Percentiles rank a stretch among this genome's conserved stretches.
Conservation (phyloP, 2,329 filamentous ascomycete species). For the Polytolypa hystricis region DNA sequence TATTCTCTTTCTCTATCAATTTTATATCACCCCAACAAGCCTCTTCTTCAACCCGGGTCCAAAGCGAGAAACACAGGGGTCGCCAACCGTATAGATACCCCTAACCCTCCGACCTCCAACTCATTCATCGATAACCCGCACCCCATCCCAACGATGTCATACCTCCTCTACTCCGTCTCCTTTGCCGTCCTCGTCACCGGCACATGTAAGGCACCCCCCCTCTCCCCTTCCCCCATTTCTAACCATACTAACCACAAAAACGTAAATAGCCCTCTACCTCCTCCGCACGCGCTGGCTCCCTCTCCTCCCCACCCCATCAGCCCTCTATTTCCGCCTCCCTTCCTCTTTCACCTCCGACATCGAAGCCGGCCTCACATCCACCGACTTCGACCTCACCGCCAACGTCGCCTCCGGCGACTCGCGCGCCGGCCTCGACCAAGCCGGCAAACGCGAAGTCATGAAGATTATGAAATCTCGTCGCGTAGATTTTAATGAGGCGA, state of each 20-base stretch:
- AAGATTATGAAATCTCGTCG: conserved; percentile 80
- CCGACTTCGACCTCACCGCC: conserved; percentile 67
- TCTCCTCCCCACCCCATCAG: conserved; percentile 52
- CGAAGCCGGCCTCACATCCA: conserved; percentile 73
- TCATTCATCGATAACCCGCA: too few species aligned
- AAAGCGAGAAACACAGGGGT: too few species aligned
- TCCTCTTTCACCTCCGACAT: conserved; percentile 71
- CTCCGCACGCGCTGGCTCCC: conserved; percentile 69
- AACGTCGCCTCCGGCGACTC: conserved; percentile 73
- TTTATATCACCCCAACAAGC: too few species aligned
- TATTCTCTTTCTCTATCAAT: not conserved
- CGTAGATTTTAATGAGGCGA: conserved; percentile 82
- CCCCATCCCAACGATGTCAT: conserved; percentile 47
- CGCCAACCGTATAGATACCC: too few species aligned
- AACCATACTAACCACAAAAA: conserved; percentile 11
- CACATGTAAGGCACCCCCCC: conserved; percentile 53
- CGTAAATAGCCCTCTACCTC: conserved; percentile 56
- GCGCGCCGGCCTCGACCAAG: conserved; percentile 68
- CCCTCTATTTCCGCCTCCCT: conserved; percentile 68
- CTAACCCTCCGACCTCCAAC: too few species aligned
- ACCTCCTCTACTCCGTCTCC: conserved; percentile 67
- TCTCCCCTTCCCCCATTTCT: conserved; percentile 7
- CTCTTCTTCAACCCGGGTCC: too few species aligned
- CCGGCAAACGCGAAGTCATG: conserved; percentile 69
- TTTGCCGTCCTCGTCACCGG: conserved; percentile 60